phyloP scores from a whole-genome alignment of 208 protist species.

The Leishmania martiniquensis region DNA sequence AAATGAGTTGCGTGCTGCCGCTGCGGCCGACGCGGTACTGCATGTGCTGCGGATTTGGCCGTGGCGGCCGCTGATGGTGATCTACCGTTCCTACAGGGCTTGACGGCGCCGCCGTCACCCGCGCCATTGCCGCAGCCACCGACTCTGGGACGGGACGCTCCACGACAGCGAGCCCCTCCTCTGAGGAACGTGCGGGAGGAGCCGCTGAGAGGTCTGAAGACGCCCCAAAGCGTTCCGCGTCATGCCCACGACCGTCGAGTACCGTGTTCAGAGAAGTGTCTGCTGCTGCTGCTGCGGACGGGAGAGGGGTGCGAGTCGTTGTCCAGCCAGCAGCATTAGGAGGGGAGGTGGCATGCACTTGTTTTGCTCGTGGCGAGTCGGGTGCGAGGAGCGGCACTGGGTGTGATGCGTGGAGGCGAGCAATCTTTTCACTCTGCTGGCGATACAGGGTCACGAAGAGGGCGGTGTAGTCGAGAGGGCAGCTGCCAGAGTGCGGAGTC shows the following conservation, averaged over 20 bases:
- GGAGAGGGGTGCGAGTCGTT: background rate
- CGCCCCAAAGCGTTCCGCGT: background rate
- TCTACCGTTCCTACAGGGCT: constrained; percentile 3
- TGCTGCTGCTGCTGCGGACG: background rate
- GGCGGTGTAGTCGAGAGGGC: constrained; percentile 30
- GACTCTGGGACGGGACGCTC: constrained; percentile 22
- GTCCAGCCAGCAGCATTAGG: background rate
- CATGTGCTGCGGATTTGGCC: constrained; percentile 18
- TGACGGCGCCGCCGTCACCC: background rate
- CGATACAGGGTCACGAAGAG: constrained; percentile 28
- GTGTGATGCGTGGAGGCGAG: constrained; percentile 6
- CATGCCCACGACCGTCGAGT: background rate
- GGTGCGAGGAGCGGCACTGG: constrained; percentile 20
- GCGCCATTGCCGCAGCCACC: constrained; percentile 5
- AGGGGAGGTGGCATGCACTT: background rate
- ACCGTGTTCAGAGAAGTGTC: constrained; percentile 8
- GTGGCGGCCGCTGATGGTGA: constrained; percentile 12
- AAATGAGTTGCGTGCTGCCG: constrained; percentile 27
- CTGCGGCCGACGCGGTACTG: constrained; percentile 33
- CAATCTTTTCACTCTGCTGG: constrained; percentile 18
- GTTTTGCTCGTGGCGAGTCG: background rate
- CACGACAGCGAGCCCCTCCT: background rate
- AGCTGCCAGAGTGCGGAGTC: constrained; percentile 29
- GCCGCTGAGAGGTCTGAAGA: background rate
- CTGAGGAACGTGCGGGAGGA: background rate